These are phyloP conservation scores for Yarrowia sp. DNA, from an alignment of 805 yeast genomes.

Conservation along the genomic window DNA sequence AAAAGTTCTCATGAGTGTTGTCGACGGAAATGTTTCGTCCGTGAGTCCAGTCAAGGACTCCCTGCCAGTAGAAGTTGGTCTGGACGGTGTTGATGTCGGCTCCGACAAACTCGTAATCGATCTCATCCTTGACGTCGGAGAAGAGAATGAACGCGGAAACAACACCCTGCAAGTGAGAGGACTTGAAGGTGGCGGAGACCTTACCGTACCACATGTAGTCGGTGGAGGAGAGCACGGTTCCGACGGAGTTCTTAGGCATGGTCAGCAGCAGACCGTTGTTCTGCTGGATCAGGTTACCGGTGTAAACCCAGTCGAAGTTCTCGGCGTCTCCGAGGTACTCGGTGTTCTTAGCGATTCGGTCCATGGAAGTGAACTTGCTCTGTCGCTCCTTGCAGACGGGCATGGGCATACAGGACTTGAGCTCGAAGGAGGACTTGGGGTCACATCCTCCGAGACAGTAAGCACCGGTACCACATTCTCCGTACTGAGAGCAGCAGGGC, in stretches of 20 bases:
- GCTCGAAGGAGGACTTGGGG: slow-evolving; percentile 61
- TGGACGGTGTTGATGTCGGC: slow-evolving; percentile 62
- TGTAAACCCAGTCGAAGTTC: slow-evolving; percentile 65
- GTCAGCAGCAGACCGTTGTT: slow-evolving; percentile 61
- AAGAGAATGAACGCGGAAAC: slow-evolving; percentile 75
- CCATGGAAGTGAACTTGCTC: slow-evolving; percentile 35
- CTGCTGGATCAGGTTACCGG: slow-evolving; percentile 47
- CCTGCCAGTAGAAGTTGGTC: slow-evolving; percentile 78
- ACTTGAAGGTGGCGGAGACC: slow-evolving; percentile 61
- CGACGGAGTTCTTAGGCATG: slow-evolving; percentile 72
- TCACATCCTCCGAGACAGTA: slow-evolving; percentile 88
- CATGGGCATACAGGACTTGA: slow-evolving; percentile 78
- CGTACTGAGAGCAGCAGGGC: slow-evolving; percentile 88
- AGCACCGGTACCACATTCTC: slow-evolving; percentile 73
- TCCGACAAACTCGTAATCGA: slow-evolving; percentile 86
- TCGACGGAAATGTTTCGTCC: slow-evolving; percentile 44
- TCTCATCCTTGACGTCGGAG: slow-evolving; percentile 85
- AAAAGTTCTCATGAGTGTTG: slow-evolving; percentile 65
- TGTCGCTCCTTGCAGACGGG: slow-evolving; percentile 59
- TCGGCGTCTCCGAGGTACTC: slow-evolving; percentile 68
- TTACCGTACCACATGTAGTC: slow-evolving; percentile 86
- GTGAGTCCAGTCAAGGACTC: slow-evolving; percentile 64
- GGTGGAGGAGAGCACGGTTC: slow-evolving; percentile 78
- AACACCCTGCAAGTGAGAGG: slow-evolving; percentile 77
- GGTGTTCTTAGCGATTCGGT: slow-evolving; percentile 38